These are phyloP conservation scores for Chytridium lagenaria DNA, from an alignment of 371 early-diverging fungal species.

Conservation along the genomic window DNA sequence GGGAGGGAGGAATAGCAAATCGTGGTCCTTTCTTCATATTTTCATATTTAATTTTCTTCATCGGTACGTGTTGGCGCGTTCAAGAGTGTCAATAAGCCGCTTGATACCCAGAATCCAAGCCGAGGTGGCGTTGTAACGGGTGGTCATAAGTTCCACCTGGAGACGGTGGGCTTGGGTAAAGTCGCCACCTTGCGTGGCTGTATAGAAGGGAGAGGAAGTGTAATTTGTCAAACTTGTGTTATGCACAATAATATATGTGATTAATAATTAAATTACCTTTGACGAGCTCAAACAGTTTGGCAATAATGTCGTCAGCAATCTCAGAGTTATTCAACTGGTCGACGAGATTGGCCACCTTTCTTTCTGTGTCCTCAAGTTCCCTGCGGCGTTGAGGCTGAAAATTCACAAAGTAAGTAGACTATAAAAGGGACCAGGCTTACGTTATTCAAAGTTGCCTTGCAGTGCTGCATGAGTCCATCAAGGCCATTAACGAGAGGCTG, in stretches of 20 bases:
- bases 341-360: slow-evolving; percentile 70
- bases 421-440: slow-evolving; percentile 58
- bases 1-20: no score
- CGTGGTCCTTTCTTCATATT: no score
- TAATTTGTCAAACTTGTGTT: not conserved
- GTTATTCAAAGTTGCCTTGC: slow-evolving; percentile 28
- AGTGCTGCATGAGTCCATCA: slow-evolving; percentile 37
- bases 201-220: slow-evolving; percentile 4
- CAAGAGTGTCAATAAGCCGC: slow-evolving; percentile 62
- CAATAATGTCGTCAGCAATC: slow-evolving; percentile 61
- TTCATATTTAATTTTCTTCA: not conserved
- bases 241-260: not conserved
- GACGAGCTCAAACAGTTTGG: slow-evolving; percentile 61
- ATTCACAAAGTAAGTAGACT: no score
- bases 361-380: slow-evolving; percentile 77
- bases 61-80: slow-evolving; percentile 29
- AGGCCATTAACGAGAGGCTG: slow-evolving; percentile 53
- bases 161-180: slow-evolving; percentile 57
- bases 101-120: slow-evolving; percentile 73
- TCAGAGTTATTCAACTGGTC: slow-evolving; percentile 79
- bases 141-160: slow-evolving; percentile 69
- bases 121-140: slow-evolving; percentile 66
- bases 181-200: slow-evolving; percentile 56
- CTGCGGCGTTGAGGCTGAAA: slow-evolving; percentile 72
- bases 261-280: slow-evolving; percentile 64